Evolutionary conservation across 208 protist genomes (phyloP).

Genomic region (Trypanosoma avium): DNA sequence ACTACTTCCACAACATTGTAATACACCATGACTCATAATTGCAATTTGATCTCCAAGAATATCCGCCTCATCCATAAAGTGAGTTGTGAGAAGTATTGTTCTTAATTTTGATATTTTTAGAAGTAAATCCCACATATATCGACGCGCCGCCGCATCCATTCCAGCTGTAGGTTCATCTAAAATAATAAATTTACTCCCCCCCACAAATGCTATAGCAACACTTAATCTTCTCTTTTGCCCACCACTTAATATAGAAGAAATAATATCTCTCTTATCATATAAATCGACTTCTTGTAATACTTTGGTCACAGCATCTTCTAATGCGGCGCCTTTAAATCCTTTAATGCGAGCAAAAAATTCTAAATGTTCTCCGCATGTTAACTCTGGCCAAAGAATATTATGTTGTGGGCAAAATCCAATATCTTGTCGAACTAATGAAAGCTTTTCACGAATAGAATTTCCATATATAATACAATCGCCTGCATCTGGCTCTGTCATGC

Average conservation of each 20-base stretch:
- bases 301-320: constrained; percentile 37
- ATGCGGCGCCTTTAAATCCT: constrained; percentile 47
- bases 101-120: constrained; percentile 5
- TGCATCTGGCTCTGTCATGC: constrained; percentile 38
- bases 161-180: constrained; percentile 71
- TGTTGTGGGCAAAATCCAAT: constrained; percentile 91
- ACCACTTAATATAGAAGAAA: constrained; percentile 48
- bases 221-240: constrained; percentile 66
- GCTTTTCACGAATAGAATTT: constrained; percentile 37
- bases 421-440: constrained; percentile 42
- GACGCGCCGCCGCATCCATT: constrained; percentile 44
- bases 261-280: constrained; percentile 48
- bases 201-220: constrained; percentile 84
- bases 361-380: constrained; percentile 78
- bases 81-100: constrained; percentile 56
- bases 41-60: constrained; percentile 90
- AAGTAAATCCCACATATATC: constrained; percentile 46
- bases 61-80: constrained; percentile 95
- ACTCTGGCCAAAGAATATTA: constrained; percentile 74
- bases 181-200: constrained; percentile 60
- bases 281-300: constrained; percentile 54
- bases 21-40: constrained; percentile 82
- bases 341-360: constrained; percentile 82
- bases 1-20: constrained; percentile 60
- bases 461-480: constrained; percentile 63